Base-by-base conservation (phyloP, 148 eudicot species). In the Camellia lanceoleosa region DNA sequence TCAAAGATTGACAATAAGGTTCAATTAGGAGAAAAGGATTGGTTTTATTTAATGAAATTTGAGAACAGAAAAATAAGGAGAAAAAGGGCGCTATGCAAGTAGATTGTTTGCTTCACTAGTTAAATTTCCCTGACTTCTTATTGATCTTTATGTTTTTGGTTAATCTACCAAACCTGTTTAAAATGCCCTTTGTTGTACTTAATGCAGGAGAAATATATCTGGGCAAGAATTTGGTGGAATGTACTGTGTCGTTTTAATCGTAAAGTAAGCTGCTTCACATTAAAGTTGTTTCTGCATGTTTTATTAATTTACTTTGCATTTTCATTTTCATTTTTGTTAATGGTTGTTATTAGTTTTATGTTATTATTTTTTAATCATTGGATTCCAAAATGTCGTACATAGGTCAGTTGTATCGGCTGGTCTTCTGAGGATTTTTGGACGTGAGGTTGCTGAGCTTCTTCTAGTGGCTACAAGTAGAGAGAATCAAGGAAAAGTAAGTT, bases 191-290 rank as follows among this genome's bases (percentile, higher is more conserved):
- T 30, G 38, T 30, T 1, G 38, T 30, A 30, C 38, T 30, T 80
- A 62, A 15, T 82, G 69, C 91, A 95, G 97, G 88, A 91, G 97
- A 89, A 95, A 95, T 83, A 91, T 93, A 58, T 95, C 94, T 8
- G 98, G 94, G 75, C 98, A 95, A 77, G 98, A 95, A 82, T 95
- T 95, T 79, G 93, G 92, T 70, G 95, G 97, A 78, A 95, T 95
- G 94, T 95, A 93, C 78, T 93, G 95, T 80, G 88, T 95, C 44
- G 89, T 93, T 75, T 78, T 95, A 73, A 88, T 86, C 78, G 91
- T 91, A 14, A 90, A 87, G 98, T 95, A 87, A 85, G 94, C 79
- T 66, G 76, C 73, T 80, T 69, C 51, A 9, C 47, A 66, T 64
- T 0, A 2, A 7, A 14, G 66, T 69, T 69, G 15, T 42, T 78